Percentiles rank a stretch among this genome's conserved stretches.
Conservation (phyloP, 2,329 filamentous ascomycete genomes). For the Fusarium proliferatum region DNA sequence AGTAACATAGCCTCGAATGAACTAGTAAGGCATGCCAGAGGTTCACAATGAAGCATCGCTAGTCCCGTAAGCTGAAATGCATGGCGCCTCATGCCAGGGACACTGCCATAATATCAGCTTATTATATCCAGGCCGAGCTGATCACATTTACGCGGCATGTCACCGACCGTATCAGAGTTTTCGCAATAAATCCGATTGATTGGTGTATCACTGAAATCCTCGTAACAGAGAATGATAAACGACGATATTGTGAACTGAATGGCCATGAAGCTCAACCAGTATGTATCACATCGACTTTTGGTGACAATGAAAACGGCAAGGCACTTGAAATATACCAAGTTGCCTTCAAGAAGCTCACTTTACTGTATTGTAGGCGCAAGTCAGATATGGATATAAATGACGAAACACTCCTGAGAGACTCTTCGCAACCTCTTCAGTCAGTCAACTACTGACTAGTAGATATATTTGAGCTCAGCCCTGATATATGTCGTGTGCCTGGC, state of each 20-base stretch:
- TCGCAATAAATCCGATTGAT: neutral
- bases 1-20: conserved; percentile 8
- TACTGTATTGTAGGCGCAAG: neutral
- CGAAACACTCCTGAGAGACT: neutral
- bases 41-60: neutral
- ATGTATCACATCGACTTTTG: neutral
- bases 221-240: neutral
- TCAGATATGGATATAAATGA: neutral
- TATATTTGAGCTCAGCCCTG: neutral
- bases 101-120: conserved; percentile 16
- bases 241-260: neutral
- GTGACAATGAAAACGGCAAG: neutral
- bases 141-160: neutral
- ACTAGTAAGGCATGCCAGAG: conserved; percentile 15
- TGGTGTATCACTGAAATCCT: neutral
- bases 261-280: neutral
- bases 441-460: neutral
- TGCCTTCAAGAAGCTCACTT: too few relatives aligned
- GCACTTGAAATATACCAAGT: neutral
- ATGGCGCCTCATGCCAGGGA: conserved; percentile 5
- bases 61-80: conserved; percentile 14
- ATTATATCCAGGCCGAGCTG: conserved; percentile 7
- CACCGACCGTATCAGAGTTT: neutral
- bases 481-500: neutral
- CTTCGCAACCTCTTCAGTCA: neutral